Base-by-base conservation (phyloP, 2,329 filamentous ascomycete genomes). In the Nemania serpens region DNA sequence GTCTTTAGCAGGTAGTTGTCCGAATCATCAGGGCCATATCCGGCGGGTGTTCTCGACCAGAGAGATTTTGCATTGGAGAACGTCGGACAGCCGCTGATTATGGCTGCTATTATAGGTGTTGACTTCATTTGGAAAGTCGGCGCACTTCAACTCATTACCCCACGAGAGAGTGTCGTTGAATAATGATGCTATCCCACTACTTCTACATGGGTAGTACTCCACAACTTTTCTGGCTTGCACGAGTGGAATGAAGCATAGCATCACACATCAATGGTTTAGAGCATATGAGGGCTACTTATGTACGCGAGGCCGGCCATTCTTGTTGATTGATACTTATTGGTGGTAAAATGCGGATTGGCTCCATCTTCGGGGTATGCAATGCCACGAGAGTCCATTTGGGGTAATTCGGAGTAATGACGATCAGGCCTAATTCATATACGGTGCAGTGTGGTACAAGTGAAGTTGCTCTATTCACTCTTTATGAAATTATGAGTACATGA, bases 1-100 rank as follows among this genome's bases (percentile, higher is more conserved):
- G 75, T 69, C 63, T 72, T 75, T n/a, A 78, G 68, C 7, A 74
- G 49, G 36, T 73, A 66, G 13, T 48, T 42, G 33, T 64, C 60
- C 7, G 61, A 66, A 20, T 61, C 42, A 36, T 54, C 51, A 4
- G 66, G 54, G 17, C 66, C 67, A 15, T 61, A 64, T 17, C 39
- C 57, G 29, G 66, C 67, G 3, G 67, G 66, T 15, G 34, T 66
- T 10, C 34, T 63, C 11, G 66, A 68, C 64, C 64, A 68, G 15
- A 69, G 45, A 1, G 58, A 59, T 34, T 63, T 67, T 1, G 67
- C 60, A 29, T 61, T 18, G 10, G 56, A 52, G 17, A 33, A 33
- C 12, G 17, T 25, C 20, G 58, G 25, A 17, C 6, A 45, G 39
- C 54, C 29, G 39, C 54, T 20, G 7, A 46, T 7, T 34, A 49